A percentile compares a stretch with the other conserved stretches of the same genome.
phyloP scores from a whole-genome alignment of 352 stramenopile genomes.

The Globisporangium solare region DNA sequence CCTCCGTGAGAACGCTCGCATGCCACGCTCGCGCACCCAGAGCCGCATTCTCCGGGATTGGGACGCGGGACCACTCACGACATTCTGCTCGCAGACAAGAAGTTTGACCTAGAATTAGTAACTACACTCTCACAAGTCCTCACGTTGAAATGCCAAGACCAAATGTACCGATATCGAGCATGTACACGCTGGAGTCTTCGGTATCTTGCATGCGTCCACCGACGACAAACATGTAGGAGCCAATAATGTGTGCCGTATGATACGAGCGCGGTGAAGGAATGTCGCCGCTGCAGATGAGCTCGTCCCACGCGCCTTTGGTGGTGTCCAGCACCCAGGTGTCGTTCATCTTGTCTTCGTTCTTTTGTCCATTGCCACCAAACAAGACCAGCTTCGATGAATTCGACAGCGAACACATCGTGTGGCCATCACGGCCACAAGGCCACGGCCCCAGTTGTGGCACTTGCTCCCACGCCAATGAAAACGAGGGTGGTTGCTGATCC shows the following conservation, averaged over 20 bases:
- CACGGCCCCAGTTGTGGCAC: constrained; percentile 8
- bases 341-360: constrained; percentile 62
- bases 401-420: constrained; percentile 43
- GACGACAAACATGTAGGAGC: constrained; percentile 51
- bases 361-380: constrained; percentile 70
- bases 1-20: constrained; percentile 39
- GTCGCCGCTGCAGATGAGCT: constrained; percentile 34
- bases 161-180: constrained; percentile 41
- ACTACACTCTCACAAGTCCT: too few species aligned
- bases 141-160: too few species aligned
- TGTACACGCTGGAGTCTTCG: constrained; percentile 43
- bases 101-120: too few species aligned
- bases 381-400: constrained; percentile 21
- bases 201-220: constrained; percentile 42
- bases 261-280: constrained; percentile 54
- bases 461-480: constrained; percentile 25
- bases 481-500: background rate
- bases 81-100: constrained; percentile 8
- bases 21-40: constrained; percentile 61
- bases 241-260: constrained; percentile 52
- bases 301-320: constrained; percentile 25
- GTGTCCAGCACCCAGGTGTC: constrained; percentile 68
- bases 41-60: constrained; percentile 22
- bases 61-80: constrained; percentile 39
- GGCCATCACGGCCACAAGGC: constrained; percentile 50